Percentiles rank a stretch among this genome's conserved stretches.
phyloP scores from a whole-genome alignment of 345 rosid genomes.

The Citropsis articulata region DNA sequence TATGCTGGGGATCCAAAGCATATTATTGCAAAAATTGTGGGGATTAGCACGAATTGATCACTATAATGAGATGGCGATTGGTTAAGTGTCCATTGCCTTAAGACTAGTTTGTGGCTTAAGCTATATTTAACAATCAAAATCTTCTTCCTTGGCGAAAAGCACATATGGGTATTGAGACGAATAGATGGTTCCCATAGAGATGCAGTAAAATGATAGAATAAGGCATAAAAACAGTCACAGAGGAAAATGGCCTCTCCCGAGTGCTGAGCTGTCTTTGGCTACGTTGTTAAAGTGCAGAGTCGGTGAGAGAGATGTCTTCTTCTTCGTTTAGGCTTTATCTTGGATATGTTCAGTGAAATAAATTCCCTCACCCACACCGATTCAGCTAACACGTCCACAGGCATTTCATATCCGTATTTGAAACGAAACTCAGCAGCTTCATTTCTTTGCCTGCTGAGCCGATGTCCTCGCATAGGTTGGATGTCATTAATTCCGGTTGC shows the following conservation, averaged over 20 bases:
- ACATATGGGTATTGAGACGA: neutral
- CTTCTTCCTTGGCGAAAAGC: neutral
- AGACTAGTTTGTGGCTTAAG: neutral
- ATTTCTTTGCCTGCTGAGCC: conserved; percentile 90
- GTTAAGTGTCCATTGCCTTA: neutral
- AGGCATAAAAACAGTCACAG: neutral
- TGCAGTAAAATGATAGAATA: neutral
- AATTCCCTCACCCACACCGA: neutral
- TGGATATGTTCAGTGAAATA: too few species aligned
- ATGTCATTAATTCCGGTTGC: conserved; percentile 27
- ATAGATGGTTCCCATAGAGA: neutral
- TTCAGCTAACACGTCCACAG: conserved; percentile 79
- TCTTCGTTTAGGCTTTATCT: too few species aligned
- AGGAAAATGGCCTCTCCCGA: neutral
- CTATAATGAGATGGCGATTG: neutral
- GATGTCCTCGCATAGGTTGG: conserved; percentile 90
- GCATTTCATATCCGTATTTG: conserved; percentile 96
- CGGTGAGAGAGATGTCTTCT: too few species aligned
- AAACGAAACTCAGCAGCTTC: conserved; percentile 96
- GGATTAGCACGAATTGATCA: neutral
- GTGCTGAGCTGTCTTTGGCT: neutral
- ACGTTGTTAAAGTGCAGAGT: too few species aligned
- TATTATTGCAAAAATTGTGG: neutral
- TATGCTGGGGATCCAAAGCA: neutral
- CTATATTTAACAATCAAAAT: conserved; percentile 5